These are phyloP conservation scores for Lyophyllum decastes DNA, from an alignment of 768 basidiomycete genomes.

Conservation along the genomic window DNA sequence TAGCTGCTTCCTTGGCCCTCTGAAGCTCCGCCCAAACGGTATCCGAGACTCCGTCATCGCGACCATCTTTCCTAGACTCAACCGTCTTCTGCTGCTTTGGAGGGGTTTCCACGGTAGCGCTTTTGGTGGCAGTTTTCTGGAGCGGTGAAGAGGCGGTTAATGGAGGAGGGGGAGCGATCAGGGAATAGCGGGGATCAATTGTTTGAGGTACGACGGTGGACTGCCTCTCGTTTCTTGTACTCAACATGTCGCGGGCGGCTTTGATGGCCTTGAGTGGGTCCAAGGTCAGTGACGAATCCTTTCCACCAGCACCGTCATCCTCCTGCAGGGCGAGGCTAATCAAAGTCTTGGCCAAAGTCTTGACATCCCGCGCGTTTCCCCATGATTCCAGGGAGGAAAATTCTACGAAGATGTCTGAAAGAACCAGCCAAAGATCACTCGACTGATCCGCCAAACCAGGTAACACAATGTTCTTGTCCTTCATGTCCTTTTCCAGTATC, in stretches of 20 bases:
- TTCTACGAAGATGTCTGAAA: conserved; percentile 32
- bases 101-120: background rate
- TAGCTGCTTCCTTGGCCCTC: conserved; percentile 19
- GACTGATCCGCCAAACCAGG: conserved; percentile 36
- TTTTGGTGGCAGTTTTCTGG: background rate
- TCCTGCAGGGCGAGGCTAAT: conserved; percentile 36
- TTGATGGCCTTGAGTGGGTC: background rate
- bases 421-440: conserved; percentile 33
- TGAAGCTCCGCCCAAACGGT: conserved; percentile 52
- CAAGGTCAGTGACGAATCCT: conserved; percentile 9
- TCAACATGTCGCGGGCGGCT: background rate
- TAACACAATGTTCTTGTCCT: conserved; percentile 41
- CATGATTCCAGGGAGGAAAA: conserved; percentile 53
- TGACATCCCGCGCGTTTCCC: conserved; percentile 73
- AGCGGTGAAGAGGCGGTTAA: background rate
- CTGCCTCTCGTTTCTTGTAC: background rate
- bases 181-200: background rate
- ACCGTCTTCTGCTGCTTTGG: background rate
- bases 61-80: conserved; percentile 13
- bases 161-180: background rate
- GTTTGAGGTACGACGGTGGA: background rate
- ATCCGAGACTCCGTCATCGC: conserved; percentile 57
- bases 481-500: conserved; percentile 48
- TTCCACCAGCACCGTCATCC: conserved; percentile 16
- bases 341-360: conserved; percentile 53